A percentile compares a stretch with the other conserved stretches of the same genome.
These are phyloP conservation scores for Epichloe bromicola DNA, from an alignment of 2,329 filamentous ascomycete genomes.

Conservation along the genomic window DNA sequence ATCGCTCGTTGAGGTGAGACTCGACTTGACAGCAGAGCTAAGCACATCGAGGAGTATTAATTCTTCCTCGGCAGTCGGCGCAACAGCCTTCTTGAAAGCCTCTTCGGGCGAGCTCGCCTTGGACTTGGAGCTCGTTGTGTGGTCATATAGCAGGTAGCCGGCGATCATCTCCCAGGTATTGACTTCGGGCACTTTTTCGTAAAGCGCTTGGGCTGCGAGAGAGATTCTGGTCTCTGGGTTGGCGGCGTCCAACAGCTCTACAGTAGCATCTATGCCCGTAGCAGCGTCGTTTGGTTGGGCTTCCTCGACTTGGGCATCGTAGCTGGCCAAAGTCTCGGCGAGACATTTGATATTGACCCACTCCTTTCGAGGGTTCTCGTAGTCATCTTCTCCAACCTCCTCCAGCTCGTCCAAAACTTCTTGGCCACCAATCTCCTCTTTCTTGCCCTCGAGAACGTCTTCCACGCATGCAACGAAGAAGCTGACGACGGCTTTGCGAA, in stretches of 20 bases:
- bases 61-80: constrained; percentile 65
- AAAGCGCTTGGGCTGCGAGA: constrained; percentile 73
- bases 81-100: constrained; percentile 58
- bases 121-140: constrained; percentile 51
- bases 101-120: constrained; percentile 42
- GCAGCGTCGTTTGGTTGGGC: constrained; percentile 33
- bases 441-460: constrained; percentile 64
- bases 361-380: constrained; percentile 59
- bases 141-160: constrained; percentile 85
- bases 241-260: constrained; percentile 46
- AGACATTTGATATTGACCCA: constrained; percentile 92
- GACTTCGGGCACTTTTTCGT: constrained; percentile 68
- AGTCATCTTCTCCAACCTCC: constrained; percentile 60
- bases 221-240: constrained; percentile 70
- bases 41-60: constrained; percentile 77
- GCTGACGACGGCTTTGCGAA: constrained; percentile 75
- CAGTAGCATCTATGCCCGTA: constrained; percentile 35
- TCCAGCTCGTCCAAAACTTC: constrained; percentile 67
- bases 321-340: constrained; percentile 68
- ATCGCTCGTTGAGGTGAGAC: constrained; percentile 53
- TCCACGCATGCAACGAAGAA: constrained; percentile 86
- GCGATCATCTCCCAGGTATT: constrained; percentile 79
- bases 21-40: constrained; percentile 66
- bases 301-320: constrained; percentile 58
- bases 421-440: constrained; percentile 74